Conservation (phyloP, 768 basidiomycete genomes). For the Agrocybe praecox region DNA sequence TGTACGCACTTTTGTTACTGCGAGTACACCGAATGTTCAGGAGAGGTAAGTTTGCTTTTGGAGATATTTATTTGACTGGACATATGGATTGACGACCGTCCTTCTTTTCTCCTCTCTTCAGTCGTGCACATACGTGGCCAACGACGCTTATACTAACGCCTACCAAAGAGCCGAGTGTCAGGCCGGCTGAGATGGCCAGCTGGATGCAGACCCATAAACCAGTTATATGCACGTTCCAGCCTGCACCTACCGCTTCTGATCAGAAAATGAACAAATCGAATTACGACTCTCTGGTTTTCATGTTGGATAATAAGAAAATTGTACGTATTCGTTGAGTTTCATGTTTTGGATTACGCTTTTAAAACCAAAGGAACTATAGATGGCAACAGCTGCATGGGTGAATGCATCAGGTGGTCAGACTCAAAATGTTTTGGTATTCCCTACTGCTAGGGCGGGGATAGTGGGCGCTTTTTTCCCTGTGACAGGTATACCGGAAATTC, state of each 20-base stretch:
- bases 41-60: conserved; percentile 35
- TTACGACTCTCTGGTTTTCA: conserved; percentile 40
- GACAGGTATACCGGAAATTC: conserved; percentile 55
- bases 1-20: conserved; percentile 41
- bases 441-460: conserved; percentile 31
- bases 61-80: not conserved
- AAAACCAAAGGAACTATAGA: conserved; percentile 31
- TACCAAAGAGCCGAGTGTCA: conserved; percentile 41
- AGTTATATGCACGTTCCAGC: conserved; percentile 43
- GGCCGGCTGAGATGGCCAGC: conserved; percentile 37
- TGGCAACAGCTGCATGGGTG: conserved; percentile 53
- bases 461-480: conserved; percentile 52
- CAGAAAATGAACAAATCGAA: conserved; percentile 41
- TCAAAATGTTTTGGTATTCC: conserved; percentile 51
- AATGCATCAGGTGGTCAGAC: conserved; percentile 42
- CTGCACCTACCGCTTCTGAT: conserved; percentile 31
- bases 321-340: conserved; percentile 36
- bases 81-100: not conserved
- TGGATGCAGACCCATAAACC: conserved; percentile 51
- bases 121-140: conserved; percentile 60
- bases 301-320: conserved; percentile 43
- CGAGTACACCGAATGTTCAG: conserved; percentile 24
- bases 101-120: conserved; percentile 21
- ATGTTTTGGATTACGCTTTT: not conserved
- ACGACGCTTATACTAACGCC: conserved; percentile 39